Base-by-base conservation (phyloP, 352 stramenopile species). In the Globisporangium okanoganense region DNA sequence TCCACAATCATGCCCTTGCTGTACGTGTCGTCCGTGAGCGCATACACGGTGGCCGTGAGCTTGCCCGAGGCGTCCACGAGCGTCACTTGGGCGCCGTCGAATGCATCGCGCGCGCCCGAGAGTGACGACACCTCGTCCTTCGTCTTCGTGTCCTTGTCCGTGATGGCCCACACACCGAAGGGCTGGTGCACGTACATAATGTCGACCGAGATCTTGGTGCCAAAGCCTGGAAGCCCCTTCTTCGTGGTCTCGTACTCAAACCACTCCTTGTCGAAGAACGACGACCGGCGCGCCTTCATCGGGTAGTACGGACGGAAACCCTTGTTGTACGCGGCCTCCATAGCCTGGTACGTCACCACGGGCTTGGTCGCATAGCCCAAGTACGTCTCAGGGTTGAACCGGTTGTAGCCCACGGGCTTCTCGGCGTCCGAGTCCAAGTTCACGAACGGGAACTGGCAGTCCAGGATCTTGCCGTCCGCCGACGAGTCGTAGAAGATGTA, bases 241-340 rank as follows among this genome's bases (percentile, higher is more conserved):
- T 82, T 63, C 4, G 52, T 71, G n/a, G 76, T 80, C 52, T 90
- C 71, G 60, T 78, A 96, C 41, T 59, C 35, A 29, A 97, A 82
- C 88, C 87, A 97, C 9, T 87, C 75, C 58, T 70, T 85, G 61
- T 97, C 71, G 71, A 95, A 98, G 66, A 97, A 98, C 1, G 85
- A 87, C 20, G 87, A 96, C n/a, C 83, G 84, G 25, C 86, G 84
- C 8, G 75, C 66, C 27, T 71, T 65, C 63, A 94, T 89, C 3
- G 92, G 92, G 22, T 96, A 92, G 73, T 97, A 98, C 40, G 88
- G 82, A 49, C 72, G 90, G 65, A 90, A 98, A 1, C 78, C 81
- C 12, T 66, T 53, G 2, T 58, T 57, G 49, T 62, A 77, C 8
- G 83, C 83, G 0, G 80, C 76, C 29, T 78, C 56, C 83, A 92